A percentile compares a stretch with the other conserved stretches of the same genome.
phyloP scores from a whole-genome alignment of 257 asterid genomes.

The Cordia subcordata region DNA sequence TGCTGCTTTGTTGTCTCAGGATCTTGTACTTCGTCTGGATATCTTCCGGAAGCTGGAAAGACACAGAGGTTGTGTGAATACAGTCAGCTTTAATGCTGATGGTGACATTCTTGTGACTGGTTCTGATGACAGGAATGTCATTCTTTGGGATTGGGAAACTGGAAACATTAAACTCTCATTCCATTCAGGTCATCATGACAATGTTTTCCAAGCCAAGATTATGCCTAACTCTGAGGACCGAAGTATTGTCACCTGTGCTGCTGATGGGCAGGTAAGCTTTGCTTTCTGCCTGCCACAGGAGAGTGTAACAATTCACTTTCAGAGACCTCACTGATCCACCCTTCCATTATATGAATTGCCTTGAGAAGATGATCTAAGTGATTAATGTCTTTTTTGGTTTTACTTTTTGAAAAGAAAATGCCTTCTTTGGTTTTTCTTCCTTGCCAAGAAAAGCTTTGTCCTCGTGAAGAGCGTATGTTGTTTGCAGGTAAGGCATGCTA shows the following conservation, averaged over 20 bases:
- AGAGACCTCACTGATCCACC: too few relatives aligned
- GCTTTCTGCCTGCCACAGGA: conserved; percentile 1
- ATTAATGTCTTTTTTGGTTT: not conserved
- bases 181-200: conserved; percentile 75
- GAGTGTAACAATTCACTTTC: not conserved
- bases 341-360: too few relatives aligned
- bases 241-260: conserved; percentile 84
- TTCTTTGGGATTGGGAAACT: conserved; percentile 94
- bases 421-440: not conserved
- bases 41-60: conserved; percentile 57
- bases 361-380: not conserved
- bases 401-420: not conserved
- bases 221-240: conserved; percentile 85
- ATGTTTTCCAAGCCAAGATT: conserved; percentile 84
- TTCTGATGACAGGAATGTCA: conserved; percentile 78
- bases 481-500: conserved; percentile 73
- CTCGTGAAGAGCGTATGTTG: not conserved
- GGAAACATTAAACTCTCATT: conserved; percentile 57
- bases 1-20: conserved; percentile 35
- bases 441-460: not conserved
- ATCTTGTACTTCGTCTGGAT: conserved; percentile 80
- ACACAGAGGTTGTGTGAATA: conserved; percentile 86
- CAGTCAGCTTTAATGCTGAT: conserved; percentile 64
- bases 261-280: conserved; percentile 84
- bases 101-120: conserved; percentile 83